Evolutionary conservation across 2,329 filamentous ascomycete species (phyloP).

Genomic region (Penicillium sp.): DNA sequence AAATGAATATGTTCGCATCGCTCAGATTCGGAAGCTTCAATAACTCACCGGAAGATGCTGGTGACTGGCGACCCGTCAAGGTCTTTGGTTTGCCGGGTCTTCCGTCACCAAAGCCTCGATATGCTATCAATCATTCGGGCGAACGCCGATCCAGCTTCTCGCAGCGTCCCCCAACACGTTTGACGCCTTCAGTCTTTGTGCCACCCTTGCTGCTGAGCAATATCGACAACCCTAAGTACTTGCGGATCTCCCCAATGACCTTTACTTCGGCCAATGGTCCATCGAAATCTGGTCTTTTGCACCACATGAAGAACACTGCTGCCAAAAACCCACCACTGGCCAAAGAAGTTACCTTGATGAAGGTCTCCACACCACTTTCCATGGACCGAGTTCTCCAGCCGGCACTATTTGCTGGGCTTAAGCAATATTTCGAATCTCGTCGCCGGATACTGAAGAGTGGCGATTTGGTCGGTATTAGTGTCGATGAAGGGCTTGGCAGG

Average conservation of each 20-base stretch:
- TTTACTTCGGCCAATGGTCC: conserved; percentile 39
- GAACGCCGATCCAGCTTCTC: conserved; percentile 54
- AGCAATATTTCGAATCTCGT: conserved; percentile 80
- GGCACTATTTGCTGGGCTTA: conserved; percentile 78
- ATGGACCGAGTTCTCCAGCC: conserved; percentile 81
- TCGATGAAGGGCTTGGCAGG: conserved; percentile 79
- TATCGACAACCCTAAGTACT: conserved; percentile 69
- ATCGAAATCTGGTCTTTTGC: conserved; percentile 55
- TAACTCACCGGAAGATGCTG: conserved; percentile 51
- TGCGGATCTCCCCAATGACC: conserved; percentile 65
- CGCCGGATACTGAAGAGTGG: conserved; percentile 78
- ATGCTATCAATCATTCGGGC: conserved; percentile 50
- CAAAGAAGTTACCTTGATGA: conserved; percentile 79
- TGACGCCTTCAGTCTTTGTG: conserved; percentile 64
- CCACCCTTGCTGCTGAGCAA: conserved; percentile 87
- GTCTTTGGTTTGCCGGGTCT: conserved; percentile 79
- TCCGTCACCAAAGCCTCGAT: conserved; percentile 51
- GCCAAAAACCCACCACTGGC: conserved; percentile 55
- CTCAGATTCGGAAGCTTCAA: conserved; percentile 54
- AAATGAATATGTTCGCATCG: conserved; percentile 55
- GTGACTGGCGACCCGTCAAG: conserved; percentile 77
- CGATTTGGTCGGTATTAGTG: conserved; percentile 81
- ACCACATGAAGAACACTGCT: conserved; percentile 43
- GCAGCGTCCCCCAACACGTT: conserved; percentile 42
- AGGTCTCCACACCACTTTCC: conserved; percentile 82